phyloP scores from a whole-genome alignment of 192 early-diverging fungal genomes.

The Pilobolus umbonatus region DNA sequence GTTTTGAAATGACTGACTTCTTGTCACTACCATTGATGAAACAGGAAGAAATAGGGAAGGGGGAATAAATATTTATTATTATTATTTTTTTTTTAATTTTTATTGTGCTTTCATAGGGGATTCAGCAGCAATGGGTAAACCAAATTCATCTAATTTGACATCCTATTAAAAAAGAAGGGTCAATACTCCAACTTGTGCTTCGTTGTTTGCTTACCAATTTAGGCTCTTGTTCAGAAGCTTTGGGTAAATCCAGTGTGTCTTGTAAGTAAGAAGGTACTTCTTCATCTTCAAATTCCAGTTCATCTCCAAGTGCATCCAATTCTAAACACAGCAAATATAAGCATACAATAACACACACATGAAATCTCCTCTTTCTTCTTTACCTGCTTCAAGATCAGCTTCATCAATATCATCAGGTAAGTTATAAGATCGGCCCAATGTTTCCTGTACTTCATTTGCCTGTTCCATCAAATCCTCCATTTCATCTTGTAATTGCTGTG shows the following conservation, averaged over 20 bases:
- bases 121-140: conserved; percentile 40
- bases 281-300: conserved; percentile 75
- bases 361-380: neutral
- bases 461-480: conserved; percentile 97
- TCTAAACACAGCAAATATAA: conserved; percentile 42
- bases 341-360: neutral
- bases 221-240: conserved; percentile 42
- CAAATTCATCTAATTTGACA: conserved; percentile 50
- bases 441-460: conserved; percentile 97
- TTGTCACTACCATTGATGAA: no score
- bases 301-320: conserved; percentile 94
- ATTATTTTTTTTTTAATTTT: neutral
- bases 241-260: conserved; percentile 45
- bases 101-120: conserved; percentile 45
- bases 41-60: no score
- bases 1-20: no score
- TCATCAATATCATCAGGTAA: conserved; percentile 96
- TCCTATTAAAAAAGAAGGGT: conserved; percentile 4
- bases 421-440: conserved; percentile 85
- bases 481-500: conserved; percentile 90
- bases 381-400: conserved; percentile 92
- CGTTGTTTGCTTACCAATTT: conserved; percentile 49
- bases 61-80: no score
- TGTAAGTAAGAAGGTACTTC: conserved; percentile 82
- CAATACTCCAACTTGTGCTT: no score